Evolutionary conservation across 768 basidiomycete species (phyloP).

Genomic region (Pisolithus marmoratus): DNA sequence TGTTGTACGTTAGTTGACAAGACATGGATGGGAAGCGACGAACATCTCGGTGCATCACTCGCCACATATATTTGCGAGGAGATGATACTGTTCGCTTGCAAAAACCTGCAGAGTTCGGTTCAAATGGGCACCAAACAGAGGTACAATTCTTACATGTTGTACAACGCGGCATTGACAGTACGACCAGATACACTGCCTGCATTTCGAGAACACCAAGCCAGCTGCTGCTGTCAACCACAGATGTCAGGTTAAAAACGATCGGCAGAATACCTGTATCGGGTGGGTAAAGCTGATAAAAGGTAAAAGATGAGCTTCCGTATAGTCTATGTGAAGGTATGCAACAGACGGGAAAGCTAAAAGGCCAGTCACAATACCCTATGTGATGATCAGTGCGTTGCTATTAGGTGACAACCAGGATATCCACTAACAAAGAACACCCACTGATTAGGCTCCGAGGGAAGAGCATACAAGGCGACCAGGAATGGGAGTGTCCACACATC

Average conservation of each 20-base stretch:
- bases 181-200: constrained; percentile 54
- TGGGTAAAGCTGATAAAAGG: constrained; percentile 35
- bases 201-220: constrained; percentile 57
- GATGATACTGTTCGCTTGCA: constrained; percentile 40
- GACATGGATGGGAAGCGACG: constrained; percentile 5
- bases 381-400: not conserved
- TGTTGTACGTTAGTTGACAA: not conserved
- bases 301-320: not conserved
- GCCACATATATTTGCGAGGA: constrained; percentile 51
- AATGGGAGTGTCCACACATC: constrained; percentile 62
- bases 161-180: constrained; percentile 54
- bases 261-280: constrained; percentile 37
- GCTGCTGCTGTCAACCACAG: constrained; percentile 14
- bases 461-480: constrained; percentile 47
- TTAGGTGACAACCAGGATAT: no score
- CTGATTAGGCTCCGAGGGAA: constrained; percentile 43
- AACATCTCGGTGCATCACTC: constrained; percentile 54
- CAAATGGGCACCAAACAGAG: not conserved
- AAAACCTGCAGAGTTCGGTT: constrained; percentile 25
- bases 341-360: constrained; percentile 41
- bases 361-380: constrained; percentile 38
- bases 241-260: not conserved
- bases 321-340: not conserved
- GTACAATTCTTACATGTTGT: constrained; percentile 41
- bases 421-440: constrained; percentile 48